These are phyloP conservation scores for Colletotrichum cereale DNA, from an alignment of 2,329 filamentous ascomycete genomes.

Conservation along the genomic window DNA sequence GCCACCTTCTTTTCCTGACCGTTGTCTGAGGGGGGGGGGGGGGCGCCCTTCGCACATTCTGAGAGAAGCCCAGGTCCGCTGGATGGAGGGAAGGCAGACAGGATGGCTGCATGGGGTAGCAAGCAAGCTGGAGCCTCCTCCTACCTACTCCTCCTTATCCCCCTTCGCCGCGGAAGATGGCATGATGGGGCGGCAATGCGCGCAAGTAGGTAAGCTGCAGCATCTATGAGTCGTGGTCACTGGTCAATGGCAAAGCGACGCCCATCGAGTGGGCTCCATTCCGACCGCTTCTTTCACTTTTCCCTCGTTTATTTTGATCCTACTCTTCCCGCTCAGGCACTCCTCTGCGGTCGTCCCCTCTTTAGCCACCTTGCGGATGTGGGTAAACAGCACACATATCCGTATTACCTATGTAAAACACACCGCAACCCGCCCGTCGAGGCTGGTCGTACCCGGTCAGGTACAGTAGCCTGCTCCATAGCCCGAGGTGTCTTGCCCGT, in stretches of 20 bases:
- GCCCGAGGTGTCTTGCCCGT: not conserved
- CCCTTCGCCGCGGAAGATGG: slow-evolving; percentile 7
- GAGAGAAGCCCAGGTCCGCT: not conserved
- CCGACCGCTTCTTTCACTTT: slow-evolving; percentile 40
- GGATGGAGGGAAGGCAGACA: not conserved
- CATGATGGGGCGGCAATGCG: slow-evolving; percentile 11
- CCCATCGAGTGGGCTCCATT: slow-evolving; percentile 28
- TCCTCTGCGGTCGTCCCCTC: not conserved
- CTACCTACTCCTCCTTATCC: not conserved
- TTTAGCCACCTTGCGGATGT: slow-evolving; percentile 18
- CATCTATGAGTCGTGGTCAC: slow-evolving; percentile 32
- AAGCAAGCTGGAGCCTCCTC: slow-evolving; percentile 18
- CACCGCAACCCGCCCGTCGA: slow-evolving; percentile 25
- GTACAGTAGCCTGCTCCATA: slow-evolving; percentile 10
- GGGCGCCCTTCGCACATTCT: not conserved
- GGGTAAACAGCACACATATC: slow-evolving; percentile 9
- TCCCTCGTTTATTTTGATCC: slow-evolving; percentile 7
- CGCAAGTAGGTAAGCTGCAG: slow-evolving; percentile 31
- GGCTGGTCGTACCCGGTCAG: slow-evolving; percentile 38
- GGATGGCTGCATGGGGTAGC: slow-evolving; percentile 22
- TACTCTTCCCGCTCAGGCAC: not conserved
- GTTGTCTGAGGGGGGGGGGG: no score
- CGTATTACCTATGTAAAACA: not conserved
- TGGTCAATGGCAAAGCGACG: slow-evolving; percentile 33
- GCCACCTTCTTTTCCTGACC: slow-evolving; percentile 7